phyloP scores from a whole-genome alignment of 2,329 filamentous ascomycete genomes.

The Helotiales sp. region DNA sequence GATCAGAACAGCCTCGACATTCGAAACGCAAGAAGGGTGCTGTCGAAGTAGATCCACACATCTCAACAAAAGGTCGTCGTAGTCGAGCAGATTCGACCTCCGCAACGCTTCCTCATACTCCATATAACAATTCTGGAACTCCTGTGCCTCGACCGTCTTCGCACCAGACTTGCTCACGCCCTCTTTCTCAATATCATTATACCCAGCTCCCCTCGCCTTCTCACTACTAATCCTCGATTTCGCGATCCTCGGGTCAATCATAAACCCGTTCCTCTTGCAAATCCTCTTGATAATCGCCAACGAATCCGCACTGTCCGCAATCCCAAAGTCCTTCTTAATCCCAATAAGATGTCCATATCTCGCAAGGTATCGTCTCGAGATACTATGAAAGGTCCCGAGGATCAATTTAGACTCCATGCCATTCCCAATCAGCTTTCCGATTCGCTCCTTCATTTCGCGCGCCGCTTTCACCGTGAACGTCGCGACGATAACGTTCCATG shows the following conservation, averaged over 20 bases:
- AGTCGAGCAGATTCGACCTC: conserved; percentile 83
- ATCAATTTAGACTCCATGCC: conserved; percentile 75
- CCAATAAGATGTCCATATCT: conserved; percentile 84
- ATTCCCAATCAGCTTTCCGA: conserved; percentile 77
- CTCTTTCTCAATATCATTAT: conserved; percentile 44
- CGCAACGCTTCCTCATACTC: conserved; percentile 78
- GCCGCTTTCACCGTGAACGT: conserved; percentile 98
- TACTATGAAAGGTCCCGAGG: conserved; percentile 92
- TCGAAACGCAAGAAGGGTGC: conserved; percentile 79
- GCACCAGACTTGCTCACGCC: conserved; percentile 27
- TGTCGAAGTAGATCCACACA: conserved; percentile 76
- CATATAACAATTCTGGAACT: conserved; percentile 68
- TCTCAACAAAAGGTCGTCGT: conserved; percentile 85
- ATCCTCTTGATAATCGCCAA: conserved; percentile 79
- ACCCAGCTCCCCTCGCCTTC: conserved; percentile 54
- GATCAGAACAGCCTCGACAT: conserved; percentile 87
- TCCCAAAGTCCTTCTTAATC: conserved; percentile 80
- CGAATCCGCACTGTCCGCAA: conserved; percentile 83
- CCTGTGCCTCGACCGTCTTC: conserved; percentile 53
- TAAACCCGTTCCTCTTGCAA: conserved; percentile 69
- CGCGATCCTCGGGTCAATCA: conserved; percentile 69
- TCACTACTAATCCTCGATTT: conserved; percentile 73
- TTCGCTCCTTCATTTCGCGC: conserved; percentile 87
- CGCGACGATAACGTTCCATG: conserved; percentile 88
- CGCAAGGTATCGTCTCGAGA: conserved; percentile 80